Base-by-base conservation (phyloP, 306 rosid genomes). In the Biancaea sappan region DNA sequence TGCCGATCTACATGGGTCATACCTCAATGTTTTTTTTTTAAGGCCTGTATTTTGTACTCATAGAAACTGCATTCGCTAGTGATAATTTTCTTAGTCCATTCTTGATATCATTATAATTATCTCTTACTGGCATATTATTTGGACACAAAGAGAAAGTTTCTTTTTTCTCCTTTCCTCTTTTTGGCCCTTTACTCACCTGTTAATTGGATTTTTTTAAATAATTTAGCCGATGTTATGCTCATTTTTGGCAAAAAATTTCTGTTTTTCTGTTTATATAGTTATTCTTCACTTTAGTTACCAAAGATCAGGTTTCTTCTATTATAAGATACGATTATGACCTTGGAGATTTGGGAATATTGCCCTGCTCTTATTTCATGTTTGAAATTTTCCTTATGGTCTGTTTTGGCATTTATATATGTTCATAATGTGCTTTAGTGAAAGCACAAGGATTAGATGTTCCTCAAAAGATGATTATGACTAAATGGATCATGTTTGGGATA, bases 51-150 rank as follows among this genome's bases (percentile, higher is more conserved):
- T 44, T 47, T 47, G 52, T 47, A 8, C 52, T 18, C 12, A 18
- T 50, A 13, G 56, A 19, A 50, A 19, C 11, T 18, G 35, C 35
- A 54, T 24, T 81, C 29, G 16, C 29, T 35, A 13, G 0, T 59
- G 34, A 48, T 50, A 66, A 24, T n/a, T 4, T 28, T 61, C 8
- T 29, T 5, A 19, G 13, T 62, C 57, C 25, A 43, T 28, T 77
- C 61, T 31, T 50, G 38, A 50, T 47, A 25, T 28, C 26, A 66
- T 77, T 59, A 26, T 66, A 31, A 5, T 66, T 56, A 57, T 61
- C 54, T 77, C 21, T 10, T 40, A 60, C 22, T 50, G 48, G 46
- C 62, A 41, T 32, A 71, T 13, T 72, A 37, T 60, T 31, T 34
- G 18, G 13, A 0, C 37, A 50, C 43, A 29, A 22, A 8, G 37